Percentiles rank a stretch among this genome's conserved stretches.
phyloP scores from a whole-genome alignment of 163 green algal species.

The Coccomyxa subellipsoidea region DNA sequence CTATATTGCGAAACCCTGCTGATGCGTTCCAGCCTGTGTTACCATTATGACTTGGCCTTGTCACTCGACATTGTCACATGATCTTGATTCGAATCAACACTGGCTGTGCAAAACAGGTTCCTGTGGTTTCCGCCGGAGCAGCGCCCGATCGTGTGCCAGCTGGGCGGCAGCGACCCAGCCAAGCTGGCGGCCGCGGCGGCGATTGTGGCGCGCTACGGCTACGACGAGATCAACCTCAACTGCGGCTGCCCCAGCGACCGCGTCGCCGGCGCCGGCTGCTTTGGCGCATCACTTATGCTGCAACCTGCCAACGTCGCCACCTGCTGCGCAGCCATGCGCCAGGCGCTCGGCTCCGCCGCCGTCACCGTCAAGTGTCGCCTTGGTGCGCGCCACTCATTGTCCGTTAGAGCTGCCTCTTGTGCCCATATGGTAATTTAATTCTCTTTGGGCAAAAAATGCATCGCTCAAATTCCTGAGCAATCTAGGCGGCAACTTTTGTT shows the following conservation, averaged over 20 bases:
- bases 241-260: conserved; percentile 86
- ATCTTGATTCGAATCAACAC: too few relatives aligned
- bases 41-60: too few relatives aligned
- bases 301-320: conserved; percentile 67
- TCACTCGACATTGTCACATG: too few relatives aligned
- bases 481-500: too few relatives aligned
- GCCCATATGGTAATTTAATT: too few relatives aligned
- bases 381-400: conserved; percentile 39
- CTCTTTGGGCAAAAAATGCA: too few relatives aligned
- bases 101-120: conserved; percentile 32
- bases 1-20: too few relatives aligned
- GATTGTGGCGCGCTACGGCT: conserved; percentile 61
- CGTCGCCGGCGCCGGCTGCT: conserved; percentile 88
- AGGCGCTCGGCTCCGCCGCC: conserved; percentile 43
- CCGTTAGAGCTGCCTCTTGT: too few relatives aligned
- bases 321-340: conserved; percentile 68
- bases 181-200: conserved; percentile 50
- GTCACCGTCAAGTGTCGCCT: conserved; percentile 97
- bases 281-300: conserved; percentile 88
- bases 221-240: conserved; percentile 92
- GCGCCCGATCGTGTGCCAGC: conserved; percentile 87
- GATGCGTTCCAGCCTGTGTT: too few relatives aligned
- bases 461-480: too few relatives aligned
- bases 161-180: conserved; percentile 80
- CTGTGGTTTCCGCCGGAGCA: conserved; percentile 89